phyloP scores from a whole-genome alignment of 257 asterid species.

The Scutellaria minor region DNA sequence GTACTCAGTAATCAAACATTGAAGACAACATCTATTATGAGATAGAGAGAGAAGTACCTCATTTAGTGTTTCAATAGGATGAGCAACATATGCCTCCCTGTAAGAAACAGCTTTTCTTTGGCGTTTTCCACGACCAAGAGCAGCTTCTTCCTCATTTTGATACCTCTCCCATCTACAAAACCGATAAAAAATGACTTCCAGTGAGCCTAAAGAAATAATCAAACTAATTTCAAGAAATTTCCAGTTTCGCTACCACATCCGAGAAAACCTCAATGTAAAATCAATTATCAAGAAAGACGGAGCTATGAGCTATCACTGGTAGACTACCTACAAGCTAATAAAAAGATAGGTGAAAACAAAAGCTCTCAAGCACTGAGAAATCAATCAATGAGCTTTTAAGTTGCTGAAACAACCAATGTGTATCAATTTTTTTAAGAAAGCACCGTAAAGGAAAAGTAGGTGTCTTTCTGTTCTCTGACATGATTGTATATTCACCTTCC shows the following conservation, averaged over 20 bases:
- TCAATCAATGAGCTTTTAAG: constrained; percentile 9
- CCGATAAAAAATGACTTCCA: constrained; percentile 33
- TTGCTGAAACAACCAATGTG: background rate
- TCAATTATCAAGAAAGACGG: background rate
- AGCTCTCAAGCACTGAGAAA: background rate
- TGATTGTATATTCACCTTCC: constrained; percentile 8
- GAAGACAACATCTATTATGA: background rate
- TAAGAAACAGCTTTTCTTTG: constrained; percentile 90
- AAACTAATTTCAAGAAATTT: background rate
- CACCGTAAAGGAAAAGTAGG: background rate
- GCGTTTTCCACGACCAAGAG: constrained; percentile 99
- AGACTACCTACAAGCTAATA: background rate
- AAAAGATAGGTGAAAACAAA: background rate
- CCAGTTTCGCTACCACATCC: background rate
- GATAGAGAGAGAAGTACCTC: constrained; percentile 55
- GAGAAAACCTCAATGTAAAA: background rate
- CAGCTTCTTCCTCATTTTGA: constrained; percentile 93
- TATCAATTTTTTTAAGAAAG: background rate
- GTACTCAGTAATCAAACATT: constrained; percentile 1
- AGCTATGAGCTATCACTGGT: background rate
- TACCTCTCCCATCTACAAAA: constrained; percentile 85
- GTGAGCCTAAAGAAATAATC: background rate
- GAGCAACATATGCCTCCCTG: constrained; percentile 83
- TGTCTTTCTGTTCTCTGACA: background rate
- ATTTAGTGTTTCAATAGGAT: constrained; percentile 55